Evolutionary conservation across 129 eudicot species (phyloP).

Genomic region (Sambucus nigra): DNA sequence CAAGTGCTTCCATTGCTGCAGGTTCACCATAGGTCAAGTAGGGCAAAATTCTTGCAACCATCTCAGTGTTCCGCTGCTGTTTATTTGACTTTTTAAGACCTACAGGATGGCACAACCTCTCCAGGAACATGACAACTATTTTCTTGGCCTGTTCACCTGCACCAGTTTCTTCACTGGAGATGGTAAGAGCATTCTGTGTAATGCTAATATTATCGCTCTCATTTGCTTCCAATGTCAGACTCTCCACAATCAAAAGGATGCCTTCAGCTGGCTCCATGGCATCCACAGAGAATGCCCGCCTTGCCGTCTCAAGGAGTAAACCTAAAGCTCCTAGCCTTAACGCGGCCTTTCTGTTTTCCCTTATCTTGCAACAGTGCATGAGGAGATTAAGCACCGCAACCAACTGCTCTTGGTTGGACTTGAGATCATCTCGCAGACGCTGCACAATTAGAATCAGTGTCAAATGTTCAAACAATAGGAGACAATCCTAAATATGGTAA

Average conservation of each 20-base stretch:
- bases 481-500: too few relatives aligned
- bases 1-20: constrained; percentile 95
- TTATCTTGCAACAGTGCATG: constrained; percentile 92
- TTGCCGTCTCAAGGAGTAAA: constrained; percentile 85
- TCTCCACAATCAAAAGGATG: constrained; percentile 86
- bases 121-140: constrained; percentile 91
- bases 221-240: constrained; percentile 88
- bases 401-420: constrained; percentile 91
- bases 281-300: constrained; percentile 95
- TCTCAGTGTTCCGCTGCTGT: constrained; percentile 97
- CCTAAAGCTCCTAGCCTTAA: constrained; percentile 77
- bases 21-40: constrained; percentile 98
- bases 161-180: constrained; percentile 79
- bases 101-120: constrained; percentile 69
- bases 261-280: constrained; percentile 99
- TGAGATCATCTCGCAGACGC: constrained; percentile 90
- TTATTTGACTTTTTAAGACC: constrained; percentile 83
- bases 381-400: constrained; percentile 82
- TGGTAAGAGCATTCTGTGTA: constrained; percentile 63
- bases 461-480: neutral
- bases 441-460: constrained; percentile 18
- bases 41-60: constrained; percentile 98
- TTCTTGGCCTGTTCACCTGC: constrained; percentile 94
- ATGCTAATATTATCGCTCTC: constrained; percentile 84
- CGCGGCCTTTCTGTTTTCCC: constrained; percentile 85